Conservation (phyloP, 768 basidiomycete species). For the Trametes punicea region DNA sequence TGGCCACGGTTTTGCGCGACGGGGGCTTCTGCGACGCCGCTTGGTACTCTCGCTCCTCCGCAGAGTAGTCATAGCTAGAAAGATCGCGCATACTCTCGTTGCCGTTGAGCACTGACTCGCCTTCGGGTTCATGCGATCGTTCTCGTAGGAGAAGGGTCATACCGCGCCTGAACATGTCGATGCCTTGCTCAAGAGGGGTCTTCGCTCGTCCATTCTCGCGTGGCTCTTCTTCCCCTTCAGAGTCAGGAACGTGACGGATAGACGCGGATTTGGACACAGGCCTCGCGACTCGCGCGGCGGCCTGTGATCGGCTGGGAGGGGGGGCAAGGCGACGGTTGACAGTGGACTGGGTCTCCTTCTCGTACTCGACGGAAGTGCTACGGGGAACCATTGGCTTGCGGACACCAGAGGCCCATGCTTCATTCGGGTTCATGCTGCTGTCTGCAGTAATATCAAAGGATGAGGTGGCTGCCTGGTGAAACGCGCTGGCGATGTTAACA, state of each 20-base stretch:
- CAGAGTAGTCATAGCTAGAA: constrained; percentile 73
- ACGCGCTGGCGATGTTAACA: constrained; percentile 82
- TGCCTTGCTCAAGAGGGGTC: constrained; percentile 63
- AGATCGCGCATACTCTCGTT: constrained; percentile 37
- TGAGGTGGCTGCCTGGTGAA: constrained; percentile 60
- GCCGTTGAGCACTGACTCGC: constrained; percentile 30
- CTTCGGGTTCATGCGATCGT: constrained; percentile 54
- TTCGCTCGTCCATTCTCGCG: constrained; percentile 46
- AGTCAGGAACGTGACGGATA: constrained; percentile 61
- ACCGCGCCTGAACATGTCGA: constrained; percentile 49
- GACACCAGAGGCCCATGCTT: constrained; percentile 64
- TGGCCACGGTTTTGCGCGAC: constrained; percentile 33
- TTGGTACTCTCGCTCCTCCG: constrained; percentile 67
- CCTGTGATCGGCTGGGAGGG: constrained; percentile 47
- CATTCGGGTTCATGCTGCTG: constrained; percentile 47
- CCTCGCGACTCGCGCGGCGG: constrained; percentile 34
- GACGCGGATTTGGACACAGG: constrained; percentile 56
- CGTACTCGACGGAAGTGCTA: constrained; percentile 80
- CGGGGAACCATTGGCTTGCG: constrained; percentile 53
- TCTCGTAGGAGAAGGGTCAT: constrained; percentile 64
- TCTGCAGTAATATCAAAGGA: constrained; percentile 24
- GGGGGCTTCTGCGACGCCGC: constrained; percentile 22
- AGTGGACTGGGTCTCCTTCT: constrained; percentile 57
- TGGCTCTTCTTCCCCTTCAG: constrained; percentile 54
- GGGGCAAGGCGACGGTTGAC: constrained; percentile 55